A percentile compares a stretch with the other conserved stretches of the same genome.
Conservation (phyloP, 2,329 filamentous ascomycete genomes). For the Parascedosporium putredinis region DNA sequence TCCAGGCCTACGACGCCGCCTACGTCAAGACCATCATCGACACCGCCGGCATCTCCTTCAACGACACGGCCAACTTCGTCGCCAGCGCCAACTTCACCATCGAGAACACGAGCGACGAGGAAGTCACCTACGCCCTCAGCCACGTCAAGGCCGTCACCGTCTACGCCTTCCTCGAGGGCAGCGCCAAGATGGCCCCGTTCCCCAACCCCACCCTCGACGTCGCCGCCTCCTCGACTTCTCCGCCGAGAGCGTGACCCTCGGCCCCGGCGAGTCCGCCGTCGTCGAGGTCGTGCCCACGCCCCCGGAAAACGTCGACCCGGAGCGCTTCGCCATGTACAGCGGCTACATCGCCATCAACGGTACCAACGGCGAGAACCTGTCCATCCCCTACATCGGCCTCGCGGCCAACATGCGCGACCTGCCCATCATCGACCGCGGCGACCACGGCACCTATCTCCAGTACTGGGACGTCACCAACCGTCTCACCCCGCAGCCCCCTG, state of each 20-base stretch:
- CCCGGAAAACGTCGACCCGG: conserved; percentile 7
- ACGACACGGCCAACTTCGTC: conserved; percentile 49
- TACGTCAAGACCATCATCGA: conserved; percentile 41
- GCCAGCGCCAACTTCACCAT: conserved; percentile 41
- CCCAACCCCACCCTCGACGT: conserved; percentile 26
- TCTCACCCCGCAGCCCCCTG: conserved; percentile 10
- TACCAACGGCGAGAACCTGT: conserved; percentile 24
- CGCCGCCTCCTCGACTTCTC: conserved; percentile 25
- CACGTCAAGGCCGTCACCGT: conserved; percentile 40
- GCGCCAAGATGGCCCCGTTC: conserved; percentile 23
- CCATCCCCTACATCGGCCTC: conserved; percentile 29
- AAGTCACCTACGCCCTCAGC: conserved; percentile 40
- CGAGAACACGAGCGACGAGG: conserved; percentile 38
- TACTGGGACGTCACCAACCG: conserved; percentile 1
- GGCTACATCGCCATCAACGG: conserved; percentile 31
- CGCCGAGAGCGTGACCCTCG: conserved; percentile 29
- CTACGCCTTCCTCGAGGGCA: conserved; percentile 35
- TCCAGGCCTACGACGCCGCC: conserved; percentile 50
- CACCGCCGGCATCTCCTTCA: conserved; percentile 48
- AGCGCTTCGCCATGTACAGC: conserved; percentile 28
- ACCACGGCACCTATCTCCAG: not conserved
- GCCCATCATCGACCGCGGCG: conserved; percentile 19
- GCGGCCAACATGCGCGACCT: conserved; percentile 22
- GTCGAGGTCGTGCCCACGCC: conserved; percentile 21
- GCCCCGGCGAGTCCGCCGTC: conserved; percentile 14